Evolutionary conservation across 805 yeast species (phyloP).

Genomic region (Metschnikowia lochheadii): DNA sequence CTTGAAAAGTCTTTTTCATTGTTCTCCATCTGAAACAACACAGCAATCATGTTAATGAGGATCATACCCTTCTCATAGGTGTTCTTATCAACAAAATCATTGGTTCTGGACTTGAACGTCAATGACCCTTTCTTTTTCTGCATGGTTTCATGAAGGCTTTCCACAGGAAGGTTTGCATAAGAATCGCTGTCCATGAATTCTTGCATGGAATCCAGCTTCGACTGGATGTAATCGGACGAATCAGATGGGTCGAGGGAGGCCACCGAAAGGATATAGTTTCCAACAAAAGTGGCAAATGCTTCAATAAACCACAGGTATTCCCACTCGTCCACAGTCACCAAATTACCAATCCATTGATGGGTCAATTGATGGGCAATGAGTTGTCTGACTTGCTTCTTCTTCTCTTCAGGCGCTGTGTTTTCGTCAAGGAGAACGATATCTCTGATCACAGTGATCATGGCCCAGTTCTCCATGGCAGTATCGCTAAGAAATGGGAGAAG

Average conservation of each 20-base stretch:
- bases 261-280: constrained; percentile 40
- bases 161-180: constrained; percentile 20
- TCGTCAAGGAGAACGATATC: constrained; percentile 38
- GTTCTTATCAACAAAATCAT: constrained; percentile 45
- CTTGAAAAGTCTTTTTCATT: constrained; percentile 22
- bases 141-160: constrained; percentile 36
- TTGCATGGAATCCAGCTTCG: constrained; percentile 22
- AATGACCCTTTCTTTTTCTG: constrained; percentile 22
- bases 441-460: constrained; percentile 57
- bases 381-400: constrained; percentile 42
- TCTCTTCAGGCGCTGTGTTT: constrained; percentile 16
- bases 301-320: constrained; percentile 71
- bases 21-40: constrained; percentile 33
- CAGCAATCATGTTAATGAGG: constrained; percentile 49
- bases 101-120: constrained; percentile 28
- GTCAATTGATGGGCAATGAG: constrained; percentile 68
- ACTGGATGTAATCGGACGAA: constrained; percentile 10
- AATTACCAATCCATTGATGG: constrained; percentile 79
- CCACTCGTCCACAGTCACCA: constrained; percentile 65
- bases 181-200: constrained; percentile 36
- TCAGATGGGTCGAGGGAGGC: constrained; percentile 13
- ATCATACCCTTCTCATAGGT: constrained; percentile 61
- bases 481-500: constrained; percentile 69
- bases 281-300: constrained; percentile 72
- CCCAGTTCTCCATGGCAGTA: constrained; percentile 82